phyloP scores from a whole-genome alignment of 2,329 filamentous ascomycete species.

The Arthrobotrys sphaeroides region DNA sequence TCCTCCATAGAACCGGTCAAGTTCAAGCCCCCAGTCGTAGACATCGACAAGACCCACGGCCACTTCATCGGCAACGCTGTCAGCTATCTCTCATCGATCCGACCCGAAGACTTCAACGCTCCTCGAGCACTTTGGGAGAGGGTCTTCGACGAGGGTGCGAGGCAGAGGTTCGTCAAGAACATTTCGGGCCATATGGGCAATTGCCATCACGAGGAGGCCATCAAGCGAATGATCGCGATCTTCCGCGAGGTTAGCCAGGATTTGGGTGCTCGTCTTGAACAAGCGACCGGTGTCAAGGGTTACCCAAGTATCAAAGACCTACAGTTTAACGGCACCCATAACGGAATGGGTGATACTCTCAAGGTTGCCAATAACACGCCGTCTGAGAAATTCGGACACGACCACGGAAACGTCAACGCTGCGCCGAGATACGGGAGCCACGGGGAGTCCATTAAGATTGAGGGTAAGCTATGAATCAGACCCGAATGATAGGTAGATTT shows the following conservation, averaged over 20 bases:
- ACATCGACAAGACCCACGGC: slow-evolving; percentile 62
- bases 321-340: slow-evolving; percentile 70
- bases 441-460: slow-evolving; percentile 54
- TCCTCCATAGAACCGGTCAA: slow-evolving; percentile 65
- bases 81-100: slow-evolving; percentile 63
- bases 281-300: slow-evolving; percentile 71
- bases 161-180: slow-evolving; percentile 70
- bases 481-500: slow-evolving; percentile 28
- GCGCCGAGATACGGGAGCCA: slow-evolving; percentile 64
- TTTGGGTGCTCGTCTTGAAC: slow-evolving; percentile 69
- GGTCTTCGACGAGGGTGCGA: slow-evolving; percentile 70
- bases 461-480: slow-evolving; percentile 46
- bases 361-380: slow-evolving; percentile 67
- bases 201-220: slow-evolving; percentile 69
- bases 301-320: slow-evolving; percentile 69
- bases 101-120: slow-evolving; percentile 63
- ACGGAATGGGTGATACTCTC: slow-evolving; percentile 68
- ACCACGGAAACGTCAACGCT: slow-evolving; percentile 63
- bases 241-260: slow-evolving; percentile 72
- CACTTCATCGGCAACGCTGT: slow-evolving; percentile 65
- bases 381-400: slow-evolving; percentile 59
- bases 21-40: slow-evolving; percentile 62
- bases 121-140: slow-evolving; percentile 70
- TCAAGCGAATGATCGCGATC: slow-evolving; percentile 73
- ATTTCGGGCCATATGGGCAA: slow-evolving; percentile 71